These are phyloP conservation scores for Aeschynomene evenia DNA, from an alignment of 306 rosid species.

Conservation along the genomic window DNA sequence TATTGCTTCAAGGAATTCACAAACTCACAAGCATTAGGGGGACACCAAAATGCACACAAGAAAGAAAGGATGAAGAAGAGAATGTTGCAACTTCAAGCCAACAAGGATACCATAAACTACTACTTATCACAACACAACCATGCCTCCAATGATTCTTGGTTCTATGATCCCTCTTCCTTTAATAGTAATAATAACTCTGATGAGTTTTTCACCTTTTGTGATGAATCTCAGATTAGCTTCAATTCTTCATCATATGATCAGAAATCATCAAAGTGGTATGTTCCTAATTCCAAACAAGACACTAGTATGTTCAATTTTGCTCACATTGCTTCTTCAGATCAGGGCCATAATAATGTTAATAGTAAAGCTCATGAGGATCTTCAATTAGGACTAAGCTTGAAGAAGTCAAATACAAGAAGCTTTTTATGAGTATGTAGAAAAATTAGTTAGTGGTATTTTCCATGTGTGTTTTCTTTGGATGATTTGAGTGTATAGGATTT, in stretches of 20 bases:
- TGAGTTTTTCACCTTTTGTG: slow-evolving; percentile 35
- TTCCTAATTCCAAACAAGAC: slow-evolving; percentile 33
- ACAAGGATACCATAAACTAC: slow-evolving; percentile 59
- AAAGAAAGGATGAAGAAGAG: slow-evolving; percentile 97
- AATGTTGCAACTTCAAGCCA: slow-evolving; percentile 80
- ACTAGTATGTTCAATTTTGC: slow-evolving; percentile 54
- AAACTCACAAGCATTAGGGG: slow-evolving; percentile 94
- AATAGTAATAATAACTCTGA: slow-evolving; percentile 32
- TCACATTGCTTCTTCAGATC: slow-evolving; percentile 42
- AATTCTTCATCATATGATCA: slow-evolving; percentile 42
- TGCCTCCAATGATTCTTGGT: slow-evolving; percentile 48
- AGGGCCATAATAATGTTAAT: slow-evolving; percentile 49
- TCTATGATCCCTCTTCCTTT: slow-evolving; percentile 57
- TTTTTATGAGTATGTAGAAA: slow-evolving; percentile 26
- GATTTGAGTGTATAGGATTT: slow-evolving; percentile 21
- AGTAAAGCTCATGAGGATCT: slow-evolving; percentile 77
- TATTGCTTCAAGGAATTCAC: slow-evolving; percentile 83
- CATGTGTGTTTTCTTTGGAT: slow-evolving; percentile 12
- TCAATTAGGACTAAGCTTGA: slow-evolving; percentile 60
- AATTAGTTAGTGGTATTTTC: neutral
- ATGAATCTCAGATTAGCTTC: slow-evolving; percentile 73
- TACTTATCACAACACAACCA: slow-evolving; percentile 56
- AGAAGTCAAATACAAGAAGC: slow-evolving; percentile 43
- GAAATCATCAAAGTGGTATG: slow-evolving; percentile 44
- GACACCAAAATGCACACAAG: slow-evolving; percentile 98